Conservation (phyloP, 2,329 filamentous ascomycete species). For the Trichophyton mentagrophytes region DNA sequence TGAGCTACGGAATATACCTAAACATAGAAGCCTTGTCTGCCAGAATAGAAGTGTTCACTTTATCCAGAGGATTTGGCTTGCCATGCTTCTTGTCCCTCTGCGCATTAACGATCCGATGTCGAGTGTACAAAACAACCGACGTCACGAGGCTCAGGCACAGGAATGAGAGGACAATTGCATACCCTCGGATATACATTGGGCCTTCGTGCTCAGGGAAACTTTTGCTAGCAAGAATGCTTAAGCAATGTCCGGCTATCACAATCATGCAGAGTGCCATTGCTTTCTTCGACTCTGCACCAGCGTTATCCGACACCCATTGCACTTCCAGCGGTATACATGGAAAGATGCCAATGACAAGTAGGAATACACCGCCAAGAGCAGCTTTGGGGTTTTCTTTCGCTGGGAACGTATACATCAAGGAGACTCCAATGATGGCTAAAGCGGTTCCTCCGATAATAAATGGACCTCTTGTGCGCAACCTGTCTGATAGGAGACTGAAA, state of each 20-base stretch:
- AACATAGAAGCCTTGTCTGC: constrained; percentile 13
- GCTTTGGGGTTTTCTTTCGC: constrained; percentile 10
- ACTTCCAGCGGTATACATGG: constrained; percentile 12
- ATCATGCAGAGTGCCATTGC: constrained; percentile 11
- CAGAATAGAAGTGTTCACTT: constrained; percentile 10
- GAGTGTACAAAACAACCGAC: constrained; percentile 6
- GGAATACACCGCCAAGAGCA: constrained; percentile 10
- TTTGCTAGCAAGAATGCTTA: constrained; percentile 14
- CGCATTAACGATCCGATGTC: constrained; percentile 9
- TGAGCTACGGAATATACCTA: constrained; percentile 8
- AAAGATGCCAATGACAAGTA: constrained; percentile 11
- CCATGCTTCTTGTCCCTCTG: constrained; percentile 9
- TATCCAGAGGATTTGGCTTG: constrained; percentile 7
- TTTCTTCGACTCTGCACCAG: constrained; percentile 13
- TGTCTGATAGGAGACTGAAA: constrained; percentile 39
- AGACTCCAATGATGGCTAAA: constrained; percentile 41
- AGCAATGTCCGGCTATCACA: constrained; percentile 12
- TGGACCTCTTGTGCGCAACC: constrained; percentile 39
- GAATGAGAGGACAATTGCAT: constrained; percentile 12
- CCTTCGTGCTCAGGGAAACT: constrained; percentile 10
- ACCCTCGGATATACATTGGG: constrained; percentile 9
- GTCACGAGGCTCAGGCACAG: constrained; percentile 8
- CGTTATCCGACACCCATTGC: constrained; percentile 13
- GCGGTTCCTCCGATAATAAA: constrained; percentile 42
- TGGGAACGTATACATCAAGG: constrained; percentile 8